Base-by-base conservation (phyloP, 1,284 basidiomycete species). In the Rugosomyces carneus region DNA sequence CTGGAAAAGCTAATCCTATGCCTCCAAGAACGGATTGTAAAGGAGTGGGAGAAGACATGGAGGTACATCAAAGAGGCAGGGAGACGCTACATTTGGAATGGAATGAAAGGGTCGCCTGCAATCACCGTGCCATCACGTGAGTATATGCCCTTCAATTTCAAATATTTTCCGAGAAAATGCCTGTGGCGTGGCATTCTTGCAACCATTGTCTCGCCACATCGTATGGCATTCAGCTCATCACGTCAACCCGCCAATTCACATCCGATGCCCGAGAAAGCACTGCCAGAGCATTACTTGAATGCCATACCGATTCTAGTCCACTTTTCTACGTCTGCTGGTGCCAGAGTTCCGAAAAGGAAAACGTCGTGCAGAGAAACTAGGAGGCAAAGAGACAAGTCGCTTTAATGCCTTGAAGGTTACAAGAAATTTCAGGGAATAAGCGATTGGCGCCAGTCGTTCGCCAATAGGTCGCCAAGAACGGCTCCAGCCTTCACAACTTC, bases 241-340 rank as follows among this genome's bases (percentile, higher is more conserved):
- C 78, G 16, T 71, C 69, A 4, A 89, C 80, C 7, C 73, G 75
- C 72, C 83, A 84, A 18, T 73, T 79, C 32, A 72, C 76, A 29
- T 73, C 70, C 1, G 83, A 80, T 11, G 78, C 75, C 29, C 86
- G 73, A 48, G 81, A 82, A 5, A 89, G 73, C 46, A 88, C 78
- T 0, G 83, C 84, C 35, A 91, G 71, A 42, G 89, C 74, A 69
- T 80, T 72, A 49, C 67, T 71, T 10, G 81, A 77, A 68, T 9
- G 84, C 82, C 39, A 85, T 72, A 4, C 85, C 72, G 1, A 80
- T 75, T 29, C 78, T 73, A 1, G 80, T 60, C 87, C 86, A 91
- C 7, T 71, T 64, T 21, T 63, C 60, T 27, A 64, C 60, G 41
- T 82, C 76, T 0, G 76, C 72, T 1, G 81, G 70, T 0, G 80